Base-by-base conservation (phyloP, 2,329 filamentous ascomycete species). In the Graphilbum sp. region DNA sequence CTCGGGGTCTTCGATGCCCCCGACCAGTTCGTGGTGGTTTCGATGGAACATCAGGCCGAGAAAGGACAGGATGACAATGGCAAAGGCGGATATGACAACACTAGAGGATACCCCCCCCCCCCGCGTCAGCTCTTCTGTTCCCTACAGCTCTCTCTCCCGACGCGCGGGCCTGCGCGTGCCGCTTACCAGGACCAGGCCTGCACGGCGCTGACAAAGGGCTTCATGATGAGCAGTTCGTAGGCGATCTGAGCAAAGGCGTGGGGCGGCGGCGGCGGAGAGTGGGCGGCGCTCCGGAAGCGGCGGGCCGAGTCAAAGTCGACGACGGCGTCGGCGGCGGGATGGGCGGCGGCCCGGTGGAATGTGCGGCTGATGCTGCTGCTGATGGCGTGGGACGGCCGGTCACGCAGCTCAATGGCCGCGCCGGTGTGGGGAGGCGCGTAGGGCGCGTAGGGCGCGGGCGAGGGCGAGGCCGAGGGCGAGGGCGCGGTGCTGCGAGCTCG, bases 111-210 rank as follows among this genome's bases (percentile, higher is more conserved):
- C n/a, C n/a, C n/a, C n/a, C n/a, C n/a, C n/a, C n/a, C n/a, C n/a
- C n/a, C n/a, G n/a, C n/a, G n/a, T n/a, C n/a, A n/a, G n/a, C n/a
- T n/a, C n/a, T n/a, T n/a, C n/a, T n/a, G n/a, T n/a, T n/a, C n/a
- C n/a, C n/a, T n/a, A n/a, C n/a, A n/a, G n/a, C n/a, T n/a, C n/a
- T n/a, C n/a, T n/a, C n/a, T n/a, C n/a, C n/a, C n/a, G n/a, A n/a
- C n/a, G n/a, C n/a, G n/a, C n/a, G n/a, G n/a, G n/a, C n/a, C n/a
- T n/a, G n/a, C 37, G 41, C 41, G 32, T 29, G 40, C 35, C 42
- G 58, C 75, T 54, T 67, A 95, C 87, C 87, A 94, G 66, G 78
- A 84, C 86, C 87, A 95, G 54, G 87, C 88, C 64, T 93, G 87
- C 64, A 87, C 72, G 48, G 85, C 79, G 55, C 84, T 81, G 50